Conservation (phyloP, 2,329 filamentous ascomycete genomes). For the Neonectria punicea region DNA sequence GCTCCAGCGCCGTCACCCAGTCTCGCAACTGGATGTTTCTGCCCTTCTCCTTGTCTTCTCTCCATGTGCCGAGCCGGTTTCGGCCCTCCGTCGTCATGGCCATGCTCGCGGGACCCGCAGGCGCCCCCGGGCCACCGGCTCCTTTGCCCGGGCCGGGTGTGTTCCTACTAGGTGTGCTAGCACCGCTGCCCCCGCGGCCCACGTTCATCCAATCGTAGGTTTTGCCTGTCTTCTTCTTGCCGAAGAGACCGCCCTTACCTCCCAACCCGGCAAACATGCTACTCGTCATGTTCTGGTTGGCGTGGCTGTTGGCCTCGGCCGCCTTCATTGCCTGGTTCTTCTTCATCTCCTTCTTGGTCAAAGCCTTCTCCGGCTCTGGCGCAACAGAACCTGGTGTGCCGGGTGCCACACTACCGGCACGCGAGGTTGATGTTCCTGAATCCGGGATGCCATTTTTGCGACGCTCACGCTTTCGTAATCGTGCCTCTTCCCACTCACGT, state of each 20-base stretch:
- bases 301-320: slow-evolving; percentile 81
- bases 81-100: slow-evolving; percentile 67
- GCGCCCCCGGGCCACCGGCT: slow-evolving; percentile 43
- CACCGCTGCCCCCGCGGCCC: slow-evolving; percentile 60
- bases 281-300: slow-evolving; percentile 85
- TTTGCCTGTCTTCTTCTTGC: slow-evolving; percentile 71
- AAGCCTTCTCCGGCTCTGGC: slow-evolving; percentile 72
- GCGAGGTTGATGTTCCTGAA: slow-evolving; percentile 58
- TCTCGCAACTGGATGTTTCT: slow-evolving; percentile 86
- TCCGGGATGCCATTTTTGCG: slow-evolving; percentile 68
- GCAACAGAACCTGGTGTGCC: slow-evolving; percentile 71
- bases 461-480: slow-evolving; percentile 73
- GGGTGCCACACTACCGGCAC: slow-evolving; percentile 67
- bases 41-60: slow-evolving; percentile 82
- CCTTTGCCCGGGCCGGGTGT: slow-evolving; percentile 48
- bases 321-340: slow-evolving; percentile 81
- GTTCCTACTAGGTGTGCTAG: slow-evolving; percentile 60
- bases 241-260: slow-evolving; percentile 65
- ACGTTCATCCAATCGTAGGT: slow-evolving; percentile 81
- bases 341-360: slow-evolving; percentile 87
- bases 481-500: slow-evolving; percentile 76
- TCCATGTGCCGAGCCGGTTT: slow-evolving; percentile 76
- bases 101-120: slow-evolving; percentile 46
- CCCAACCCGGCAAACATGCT: slow-evolving; percentile 76
- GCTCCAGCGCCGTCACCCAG: slow-evolving; percentile 81